A percentile compares a stretch with the other conserved stretches of the same genome.
These are phyloP conservation scores for Xylaria sp. DNA, from an alignment of 2,329 filamentous ascomycete genomes.

Conservation along the genomic window DNA sequence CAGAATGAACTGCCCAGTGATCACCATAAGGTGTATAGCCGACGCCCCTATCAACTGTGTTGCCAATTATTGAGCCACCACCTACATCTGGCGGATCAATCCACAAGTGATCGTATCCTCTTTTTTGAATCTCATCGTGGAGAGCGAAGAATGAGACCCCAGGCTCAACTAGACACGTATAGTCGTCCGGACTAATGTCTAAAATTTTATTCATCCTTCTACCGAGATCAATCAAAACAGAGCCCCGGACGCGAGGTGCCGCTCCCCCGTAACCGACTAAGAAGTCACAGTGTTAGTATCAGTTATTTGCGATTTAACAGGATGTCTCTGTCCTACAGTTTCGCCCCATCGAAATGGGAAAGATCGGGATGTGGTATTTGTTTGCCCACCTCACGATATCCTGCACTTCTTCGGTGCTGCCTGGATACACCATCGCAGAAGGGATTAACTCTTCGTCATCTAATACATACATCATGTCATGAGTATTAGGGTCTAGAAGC, in stretches of 20 bases:
- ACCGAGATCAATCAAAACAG: slow-evolving; percentile 63
- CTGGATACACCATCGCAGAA: slow-evolving; percentile 55
- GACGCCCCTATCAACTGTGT: slow-evolving; percentile 58
- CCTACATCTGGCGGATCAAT: slow-evolving; percentile 57
- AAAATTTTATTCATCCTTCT: slow-evolving; percentile 64
- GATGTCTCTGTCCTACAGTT: slow-evolving; percentile 44
- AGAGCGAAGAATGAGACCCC: slow-evolving; percentile 65
- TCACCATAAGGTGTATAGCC: slow-evolving; percentile 61
- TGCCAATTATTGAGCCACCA: slow-evolving; percentile 59
- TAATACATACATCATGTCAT: slow-evolving; percentile 56
- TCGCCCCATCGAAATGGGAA: slow-evolving; percentile 47
- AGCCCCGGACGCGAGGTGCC: slow-evolving; percentile 62
- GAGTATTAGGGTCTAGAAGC: slow-evolving; percentile 52
- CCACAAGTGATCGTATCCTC: slow-evolving; percentile 55
- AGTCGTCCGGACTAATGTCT: slow-evolving; percentile 61
- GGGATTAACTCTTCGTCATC: slow-evolving; percentile 59
- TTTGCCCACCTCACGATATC: slow-evolving; percentile 50
- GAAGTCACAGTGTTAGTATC: slow-evolving; percentile 11
- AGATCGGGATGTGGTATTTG: slow-evolving; percentile 46
- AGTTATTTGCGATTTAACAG: slow-evolving; percentile 3
- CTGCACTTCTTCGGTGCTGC: slow-evolving; percentile 50
- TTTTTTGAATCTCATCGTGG: slow-evolving; percentile 58
- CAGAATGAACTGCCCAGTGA: slow-evolving; percentile 56
- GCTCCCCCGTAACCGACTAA: slow-evolving; percentile 65
- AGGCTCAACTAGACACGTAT: slow-evolving; percentile 64